Conservation (phyloP, 768 basidiomycete genomes). For the Mycena kentingensis region DNA sequence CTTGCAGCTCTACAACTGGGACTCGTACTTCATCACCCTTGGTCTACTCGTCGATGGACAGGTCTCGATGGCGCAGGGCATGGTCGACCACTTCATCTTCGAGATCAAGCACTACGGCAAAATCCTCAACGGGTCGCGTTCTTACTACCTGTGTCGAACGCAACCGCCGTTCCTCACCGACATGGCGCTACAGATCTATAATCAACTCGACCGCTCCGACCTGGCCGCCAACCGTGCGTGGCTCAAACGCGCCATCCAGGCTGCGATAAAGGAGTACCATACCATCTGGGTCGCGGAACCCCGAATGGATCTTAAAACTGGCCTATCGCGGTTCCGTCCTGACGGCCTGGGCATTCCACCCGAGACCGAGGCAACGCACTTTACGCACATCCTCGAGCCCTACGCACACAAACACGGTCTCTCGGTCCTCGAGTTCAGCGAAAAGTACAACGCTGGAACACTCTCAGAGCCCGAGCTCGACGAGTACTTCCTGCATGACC, state of each 20-base stretch:
- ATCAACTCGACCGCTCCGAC: slow-evolving; percentile 88
- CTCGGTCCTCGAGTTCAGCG: slow-evolving; percentile 93
- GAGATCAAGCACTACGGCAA: slow-evolving; percentile 98
- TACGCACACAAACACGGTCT: slow-evolving; percentile 91
- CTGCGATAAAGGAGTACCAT: slow-evolving; percentile 99
- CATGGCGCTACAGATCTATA: slow-evolving; percentile 97
- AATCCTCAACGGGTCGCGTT: slow-evolving; percentile 94
- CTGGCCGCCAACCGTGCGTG: slow-evolving; percentile 81
- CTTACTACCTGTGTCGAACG: slow-evolving; percentile 91
- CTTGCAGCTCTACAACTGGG: slow-evolving; percentile 87
- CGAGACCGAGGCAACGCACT: slow-evolving; percentile 98
- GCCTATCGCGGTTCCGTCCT: slow-evolving; percentile 91
- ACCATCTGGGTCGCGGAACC: slow-evolving; percentile 96
- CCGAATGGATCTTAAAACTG: slow-evolving; percentile 91
- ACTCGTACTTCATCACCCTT: slow-evolving; percentile 91
- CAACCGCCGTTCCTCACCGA: slow-evolving; percentile 99
- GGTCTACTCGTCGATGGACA: slow-evolving; percentile 95
- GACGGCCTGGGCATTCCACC: slow-evolving; percentile 95
- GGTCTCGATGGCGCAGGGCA: slow-evolving; percentile 91
- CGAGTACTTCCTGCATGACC: slow-evolving; percentile 97
- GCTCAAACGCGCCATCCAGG: slow-evolving; percentile 95
- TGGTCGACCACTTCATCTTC: slow-evolving; percentile 99
- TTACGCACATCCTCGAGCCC: slow-evolving; percentile 96
- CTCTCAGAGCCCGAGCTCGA: slow-evolving; percentile 88
- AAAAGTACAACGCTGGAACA: slow-evolving; percentile 86